phyloP scores from a whole-genome alignment of 139 green algal species.

The Diplosphaera chodatii region DNA sequence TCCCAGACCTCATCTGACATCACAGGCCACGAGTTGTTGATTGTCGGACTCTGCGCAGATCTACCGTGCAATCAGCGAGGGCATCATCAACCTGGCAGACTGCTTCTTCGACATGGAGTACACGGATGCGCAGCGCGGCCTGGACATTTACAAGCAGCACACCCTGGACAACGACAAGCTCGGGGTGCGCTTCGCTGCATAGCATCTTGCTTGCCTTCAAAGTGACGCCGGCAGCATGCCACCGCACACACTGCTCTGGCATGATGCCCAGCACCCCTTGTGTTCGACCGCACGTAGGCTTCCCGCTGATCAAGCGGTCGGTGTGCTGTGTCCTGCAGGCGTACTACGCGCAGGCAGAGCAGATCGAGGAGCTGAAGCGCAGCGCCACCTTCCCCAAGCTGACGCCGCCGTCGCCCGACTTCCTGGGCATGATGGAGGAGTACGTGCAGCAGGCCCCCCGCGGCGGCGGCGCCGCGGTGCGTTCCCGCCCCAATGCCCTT shows the following conservation, averaged over 20 bases:
- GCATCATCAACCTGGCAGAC: constrained; percentile 92
- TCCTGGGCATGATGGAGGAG: constrained; percentile 82
- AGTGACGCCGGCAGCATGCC: no score
- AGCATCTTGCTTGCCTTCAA: no score
- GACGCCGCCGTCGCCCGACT: constrained; percentile 69
- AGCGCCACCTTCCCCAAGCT: constrained; percentile 61
- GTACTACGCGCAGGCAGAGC: constrained; percentile 47
- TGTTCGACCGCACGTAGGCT: no score
- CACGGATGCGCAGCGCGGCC: constrained; percentile 54
- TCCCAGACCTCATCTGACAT: no score
- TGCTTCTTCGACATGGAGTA: constrained; percentile 91
- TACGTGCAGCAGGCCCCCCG: constrained; percentile 60
- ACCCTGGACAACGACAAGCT: constrained; percentile 53
- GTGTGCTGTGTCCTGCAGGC: no score
- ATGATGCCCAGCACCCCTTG: no score
- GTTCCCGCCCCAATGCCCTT: no score
- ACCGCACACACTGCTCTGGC: no score
- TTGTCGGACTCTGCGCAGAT: no score
- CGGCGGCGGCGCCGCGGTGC: constrained; percentile 10
- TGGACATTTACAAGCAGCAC: constrained; percentile 81
- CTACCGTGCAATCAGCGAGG: constrained; percentile 86
- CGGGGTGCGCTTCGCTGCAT: no score
- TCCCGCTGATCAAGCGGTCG: no score
- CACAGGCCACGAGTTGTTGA: no score
- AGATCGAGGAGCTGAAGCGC: constrained; percentile 31